Percentiles rank a stretch among this genome's conserved stretches.
phyloP scores from a whole-genome alignment of 371 early-diverging fungal species.

The Mucor lusitanicus region DNA sequence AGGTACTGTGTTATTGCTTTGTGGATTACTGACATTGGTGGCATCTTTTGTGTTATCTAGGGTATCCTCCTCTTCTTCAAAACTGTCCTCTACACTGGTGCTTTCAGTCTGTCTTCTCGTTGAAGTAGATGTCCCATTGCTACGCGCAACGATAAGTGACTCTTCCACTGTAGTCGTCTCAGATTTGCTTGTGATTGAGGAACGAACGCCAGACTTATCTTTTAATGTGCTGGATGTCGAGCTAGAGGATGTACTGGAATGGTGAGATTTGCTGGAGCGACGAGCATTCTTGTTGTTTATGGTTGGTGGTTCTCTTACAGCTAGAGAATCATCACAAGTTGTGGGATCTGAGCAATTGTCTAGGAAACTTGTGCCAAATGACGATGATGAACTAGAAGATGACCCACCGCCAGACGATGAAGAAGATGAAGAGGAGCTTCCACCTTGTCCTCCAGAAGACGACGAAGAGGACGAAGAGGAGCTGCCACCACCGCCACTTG shows the following conservation, averaged over 20 bases:
- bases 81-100: not conserved
- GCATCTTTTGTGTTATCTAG: no score
- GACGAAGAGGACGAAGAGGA: not conserved
- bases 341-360: not conserved
- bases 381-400: not conserved
- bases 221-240: not conserved
- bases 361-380: not conserved
- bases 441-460: not conserved
- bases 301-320: not conserved
- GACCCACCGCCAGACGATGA: not conserved
- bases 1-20: not conserved
- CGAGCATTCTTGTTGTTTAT: not conserved
- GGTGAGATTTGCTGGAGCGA: not conserved
- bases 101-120: not conserved
- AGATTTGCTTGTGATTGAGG: not conserved
- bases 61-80: not conserved
- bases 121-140: not conserved
- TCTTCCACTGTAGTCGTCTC: not conserved
- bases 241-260: not conserved
- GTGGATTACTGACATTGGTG: no score
- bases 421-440: not conserved
- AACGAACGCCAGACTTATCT: not conserved
- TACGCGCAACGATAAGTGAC: not conserved
- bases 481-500: not conserved
- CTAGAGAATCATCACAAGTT: not conserved